Conservation (phyloP, 805 yeast species). For the Yamadazyma paraphyllophila region DNA sequence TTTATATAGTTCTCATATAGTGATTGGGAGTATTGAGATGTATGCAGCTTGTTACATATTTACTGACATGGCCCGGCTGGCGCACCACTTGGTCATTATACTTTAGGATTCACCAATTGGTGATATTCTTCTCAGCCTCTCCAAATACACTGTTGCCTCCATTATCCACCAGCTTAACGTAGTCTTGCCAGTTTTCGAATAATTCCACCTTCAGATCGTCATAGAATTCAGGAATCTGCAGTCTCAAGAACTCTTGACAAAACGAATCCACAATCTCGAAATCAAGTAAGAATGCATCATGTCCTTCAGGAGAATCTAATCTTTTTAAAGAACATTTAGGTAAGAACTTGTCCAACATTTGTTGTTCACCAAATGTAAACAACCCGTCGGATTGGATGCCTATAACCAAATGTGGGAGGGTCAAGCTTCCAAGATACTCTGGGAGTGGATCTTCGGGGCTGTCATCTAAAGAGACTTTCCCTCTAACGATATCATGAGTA, state of each 20-base stretch:
- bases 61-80: too few relatives aligned
- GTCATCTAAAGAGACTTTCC: conserved; percentile 41
- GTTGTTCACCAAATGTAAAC: conserved; percentile 90
- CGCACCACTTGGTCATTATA: not conserved
- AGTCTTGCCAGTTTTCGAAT: conserved; percentile 40
- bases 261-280: conserved; percentile 76
- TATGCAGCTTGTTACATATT: too few relatives aligned
- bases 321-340: conserved; percentile 67
- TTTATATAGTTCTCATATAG: not conserved
- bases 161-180: conserved; percentile 35
- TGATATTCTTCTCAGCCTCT: conserved; percentile 85
- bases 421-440: conserved; percentile 56
- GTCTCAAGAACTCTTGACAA: conserved; percentile 62
- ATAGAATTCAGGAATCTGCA: conserved; percentile 59
- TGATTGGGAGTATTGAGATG: too few relatives aligned
- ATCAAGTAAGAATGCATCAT: conserved; percentile 92
- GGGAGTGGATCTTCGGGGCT: conserved; percentile 33
- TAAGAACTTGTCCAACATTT: conserved; percentile 70
- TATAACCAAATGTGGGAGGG: conserved; percentile 77
- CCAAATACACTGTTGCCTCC: conserved; percentile 76
- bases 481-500: conserved; percentile 91
- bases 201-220: conserved; percentile 44
- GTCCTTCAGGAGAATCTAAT: conserved; percentile 92
- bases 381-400: conserved; percentile 92
- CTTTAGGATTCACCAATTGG: conserved; percentile 67